Evolutionary conservation across 2,329 filamentous ascomycete genomes (phyloP).

Genomic region (Salinomyces thailandicus): DNA sequence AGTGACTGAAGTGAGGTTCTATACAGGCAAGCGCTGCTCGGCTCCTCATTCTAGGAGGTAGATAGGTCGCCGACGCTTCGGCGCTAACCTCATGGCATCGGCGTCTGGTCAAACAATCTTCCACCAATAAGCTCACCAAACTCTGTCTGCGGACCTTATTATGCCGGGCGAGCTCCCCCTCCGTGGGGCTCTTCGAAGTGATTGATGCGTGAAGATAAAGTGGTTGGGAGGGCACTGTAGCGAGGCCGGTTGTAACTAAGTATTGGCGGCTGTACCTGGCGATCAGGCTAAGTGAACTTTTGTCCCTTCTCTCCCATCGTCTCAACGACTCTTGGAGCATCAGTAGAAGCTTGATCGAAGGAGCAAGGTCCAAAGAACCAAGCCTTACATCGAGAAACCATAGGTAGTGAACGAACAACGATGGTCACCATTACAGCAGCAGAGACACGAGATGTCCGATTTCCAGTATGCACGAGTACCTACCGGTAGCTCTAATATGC

Average conservation of each 20-base stretch:
- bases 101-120: slow-evolving; percentile 1
- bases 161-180: neutral
- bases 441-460: slow-evolving; percentile 40
- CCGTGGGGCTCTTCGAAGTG: neutral
- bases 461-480: slow-evolving; percentile 28
- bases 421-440: slow-evolving; percentile 39
- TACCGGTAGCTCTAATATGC: neutral
- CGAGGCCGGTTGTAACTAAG: neutral
- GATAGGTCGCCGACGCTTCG: slow-evolving; percentile 1
- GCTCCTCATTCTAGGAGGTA: no score
- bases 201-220: neutral
- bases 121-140: neutral
- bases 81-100: neutral
- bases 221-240: neutral
- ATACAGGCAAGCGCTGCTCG: no score
- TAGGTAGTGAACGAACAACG: neutral
- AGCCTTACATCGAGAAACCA: neutral
- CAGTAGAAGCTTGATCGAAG: neutral
- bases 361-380: no score
- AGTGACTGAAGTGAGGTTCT: no score
- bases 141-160: slow-evolving; percentile 1
- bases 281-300: neutral
- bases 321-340: neutral
- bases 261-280: neutral
- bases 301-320: neutral